Base-by-base conservation (phyloP, 2,329 filamentous ascomycete genomes). In the Emmonsiellopsis sp. region DNA sequence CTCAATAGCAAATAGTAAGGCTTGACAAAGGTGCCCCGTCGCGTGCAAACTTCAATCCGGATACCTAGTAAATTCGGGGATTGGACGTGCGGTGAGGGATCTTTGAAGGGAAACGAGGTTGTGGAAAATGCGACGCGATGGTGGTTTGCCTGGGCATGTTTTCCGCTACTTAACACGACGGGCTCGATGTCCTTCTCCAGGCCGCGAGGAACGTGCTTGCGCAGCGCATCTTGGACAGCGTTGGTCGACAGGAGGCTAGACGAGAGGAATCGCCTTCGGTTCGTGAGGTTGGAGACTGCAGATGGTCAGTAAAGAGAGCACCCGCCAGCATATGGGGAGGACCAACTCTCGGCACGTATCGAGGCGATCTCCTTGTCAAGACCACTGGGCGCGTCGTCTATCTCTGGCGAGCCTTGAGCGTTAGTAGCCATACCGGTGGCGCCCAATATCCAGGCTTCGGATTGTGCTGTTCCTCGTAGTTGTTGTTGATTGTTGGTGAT, bases 51-150 rank as follows among this genome's bases (percentile, higher is more conserved):
- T 42, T 75, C 73, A 21, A 75, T 67, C 10, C 72, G 64, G 9
- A 75, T 57, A 2, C 73, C 73, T 2, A 75, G 59, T 1, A 75
- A 60, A 39, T 65, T 65, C 14, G 60, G 58, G 3, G 58, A 52
- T 6, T 62, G 59, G 1, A 54, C 32, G 21, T 60, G 62, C 2
- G 72, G 69, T 0, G 68, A 68, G 2, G 73, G 73, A 50, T 76
- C 73, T 49, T 64, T 68, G 59, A 74, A 76, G 4, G 72, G 72
- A 53, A 76, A 76, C 2, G 71, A 63, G 1, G 73, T 76, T 9
- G 69, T 64, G 5, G 71, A 71, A 60, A 74, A 74, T 3, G 69
- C 70, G 46, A 75, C 64, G 36, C 72, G 71, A 61, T 75, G 65
- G 57, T 71, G 64, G 52, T 75, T 75, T 3, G 63, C 60, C 52